These are phyloP conservation scores for Trametes coccinea DNA, from an alignment of 768 basidiomycete genomes.

Conservation along the genomic window DNA sequence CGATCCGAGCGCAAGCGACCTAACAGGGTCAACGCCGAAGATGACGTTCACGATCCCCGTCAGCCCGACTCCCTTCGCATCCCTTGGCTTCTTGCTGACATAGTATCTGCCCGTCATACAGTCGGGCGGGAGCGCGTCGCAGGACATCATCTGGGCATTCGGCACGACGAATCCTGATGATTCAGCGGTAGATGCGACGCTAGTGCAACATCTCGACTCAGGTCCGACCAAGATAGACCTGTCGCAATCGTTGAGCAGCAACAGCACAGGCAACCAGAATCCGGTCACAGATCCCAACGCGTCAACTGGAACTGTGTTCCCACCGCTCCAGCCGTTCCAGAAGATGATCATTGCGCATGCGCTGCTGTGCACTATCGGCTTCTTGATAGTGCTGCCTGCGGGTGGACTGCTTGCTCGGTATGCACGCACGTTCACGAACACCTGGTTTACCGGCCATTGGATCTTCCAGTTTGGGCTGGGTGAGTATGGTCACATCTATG, in stretches of 20 bases:
- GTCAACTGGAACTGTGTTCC: conserved; percentile 1
- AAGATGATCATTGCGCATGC: conserved; percentile 55
- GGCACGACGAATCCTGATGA: conserved; percentile 50
- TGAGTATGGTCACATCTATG: conserved; percentile 9
- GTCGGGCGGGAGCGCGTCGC: conserved; percentile 44
- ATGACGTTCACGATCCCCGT: conserved; percentile 56
- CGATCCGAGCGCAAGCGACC: conserved; percentile 27
- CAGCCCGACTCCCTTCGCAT: conserved; percentile 22
- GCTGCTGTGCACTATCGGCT: conserved; percentile 51
- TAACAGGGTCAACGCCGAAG: conserved; percentile 45
- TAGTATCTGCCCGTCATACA: conserved; percentile 25
- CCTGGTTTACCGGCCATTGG: conserved; percentile 47
- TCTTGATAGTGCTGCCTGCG: conserved; percentile 56
- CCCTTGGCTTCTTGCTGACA: neutral
- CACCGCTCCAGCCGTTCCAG: conserved; percentile 47
- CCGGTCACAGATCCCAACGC: conserved; percentile 16
- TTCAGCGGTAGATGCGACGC: conserved; percentile 42
- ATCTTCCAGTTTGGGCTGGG: conserved; percentile 48
- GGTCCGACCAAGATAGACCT: conserved; percentile 50
- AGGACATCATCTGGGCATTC: conserved; percentile 61
- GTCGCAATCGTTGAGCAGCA: conserved; percentile 37
- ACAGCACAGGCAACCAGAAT: conserved; percentile 10
- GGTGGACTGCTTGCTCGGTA: conserved; percentile 60
- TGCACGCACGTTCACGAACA: conserved; percentile 48
- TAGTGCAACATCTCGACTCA: conserved; percentile 49